Conservation (phyloP, 108 stramenopile genomes). For the Fragilariopsis cylindrus region DNA sequence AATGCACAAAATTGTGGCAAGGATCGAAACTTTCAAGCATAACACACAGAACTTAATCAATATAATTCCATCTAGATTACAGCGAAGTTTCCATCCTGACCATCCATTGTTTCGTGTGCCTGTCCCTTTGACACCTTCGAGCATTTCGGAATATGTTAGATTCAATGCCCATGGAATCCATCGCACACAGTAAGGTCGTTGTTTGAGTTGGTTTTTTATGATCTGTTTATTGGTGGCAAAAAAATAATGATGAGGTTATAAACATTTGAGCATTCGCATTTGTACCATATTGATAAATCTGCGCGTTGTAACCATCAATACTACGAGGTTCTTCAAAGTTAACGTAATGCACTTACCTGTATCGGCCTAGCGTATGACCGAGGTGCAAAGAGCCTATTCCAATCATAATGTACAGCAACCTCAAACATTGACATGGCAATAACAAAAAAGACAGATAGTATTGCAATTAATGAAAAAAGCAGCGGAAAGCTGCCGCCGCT, state of each 20-base stretch:
- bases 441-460: background rate
- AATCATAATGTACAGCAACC: conserved; percentile 18
- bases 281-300: too few relatives aligned
- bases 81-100: conserved; percentile 56
- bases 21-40: conserved; percentile 51
- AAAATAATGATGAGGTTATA: background rate
- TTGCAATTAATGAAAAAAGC: too few relatives aligned
- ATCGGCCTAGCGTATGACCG: conserved; percentile 15
- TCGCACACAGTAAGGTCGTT: conserved; percentile 9
- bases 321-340: background rate
- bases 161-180: conserved; percentile 72
- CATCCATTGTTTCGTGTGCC: conserved; percentile 69
- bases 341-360: background rate
- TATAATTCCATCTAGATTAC: conserved; percentile 83
- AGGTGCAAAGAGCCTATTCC: conserved; percentile 21
- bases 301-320: too few relatives aligned
- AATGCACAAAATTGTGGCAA: conserved; percentile 58
- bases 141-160: conserved; percentile 65
- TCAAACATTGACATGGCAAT: conserved; percentile 21
- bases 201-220: conserved; percentile 14
- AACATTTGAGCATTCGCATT: too few relatives aligned
- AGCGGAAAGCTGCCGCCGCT: background rate
- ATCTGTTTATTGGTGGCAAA: conserved; percentile 3
- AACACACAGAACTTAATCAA: conserved; percentile 71
- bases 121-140: conserved; percentile 77